Evolutionary conservation across 495 filamentous ascomycete species (phyloP), one percentile per base, ranked within the genome.

Genomic region (Lasiosphaeris hirsuta): DNA sequence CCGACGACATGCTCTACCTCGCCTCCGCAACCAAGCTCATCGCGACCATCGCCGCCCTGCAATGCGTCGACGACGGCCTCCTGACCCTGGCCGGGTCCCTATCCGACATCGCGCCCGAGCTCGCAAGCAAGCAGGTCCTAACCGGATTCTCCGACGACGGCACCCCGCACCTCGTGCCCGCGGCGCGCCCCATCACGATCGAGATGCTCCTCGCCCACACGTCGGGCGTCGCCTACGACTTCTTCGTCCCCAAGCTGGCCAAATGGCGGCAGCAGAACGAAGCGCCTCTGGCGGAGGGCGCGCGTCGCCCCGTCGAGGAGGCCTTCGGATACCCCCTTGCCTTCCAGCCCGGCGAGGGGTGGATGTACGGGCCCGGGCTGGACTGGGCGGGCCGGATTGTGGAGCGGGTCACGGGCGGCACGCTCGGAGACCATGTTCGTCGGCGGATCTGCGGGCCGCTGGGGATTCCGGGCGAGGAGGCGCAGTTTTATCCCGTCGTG

Each of bases 21-120:
- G 68, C 17, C 54, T 89, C 37, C 73, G 84, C 48, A 81, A 86
- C 71, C 82, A 85, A 69, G 78, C 81, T 79, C 4, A 67, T 80
- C 38, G 75, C 77, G 14, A 68, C 71, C 17, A 66, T 83, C 18
- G 69, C 74, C 8, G 71, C 65, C 2, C 63, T 85, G 9, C 73
- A 79, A 63, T 80, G 77, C 59, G 75, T 84, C 13, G 78, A 82
- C 11, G 66, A 73, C 9, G 75, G 73, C 2, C 65, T 72, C 0
- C 46, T 84, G 6, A 62, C 61, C 2, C 63, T 85, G 1, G 69
- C 73, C 30, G 67, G 65, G 7, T 72, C 79, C 35, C 52, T 81
- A 0, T 66, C 70, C 3, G n/a, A 36, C 2, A 50, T 74, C 18
- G 58, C 72, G 6, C 78, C 79, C 0, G 76, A 79, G 14, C 65